These are phyloP conservation scores for Acacia crassicarpa DNA, from an alignment of 306 rosid genomes.

Conservation along the genomic window DNA sequence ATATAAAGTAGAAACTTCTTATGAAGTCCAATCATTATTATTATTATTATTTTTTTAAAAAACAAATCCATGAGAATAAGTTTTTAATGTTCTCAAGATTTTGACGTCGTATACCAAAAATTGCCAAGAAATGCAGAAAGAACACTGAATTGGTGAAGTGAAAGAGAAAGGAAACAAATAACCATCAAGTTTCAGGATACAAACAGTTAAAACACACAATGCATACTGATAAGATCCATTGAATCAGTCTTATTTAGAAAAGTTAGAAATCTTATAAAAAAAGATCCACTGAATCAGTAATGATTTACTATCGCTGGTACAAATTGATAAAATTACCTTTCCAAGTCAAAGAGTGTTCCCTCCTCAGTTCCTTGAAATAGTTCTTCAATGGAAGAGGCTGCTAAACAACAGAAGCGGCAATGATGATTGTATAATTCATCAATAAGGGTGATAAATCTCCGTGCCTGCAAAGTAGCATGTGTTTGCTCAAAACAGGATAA, in stretches of 20 bases:
- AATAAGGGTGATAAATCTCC: conserved; percentile 87
- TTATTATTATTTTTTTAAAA: no score
- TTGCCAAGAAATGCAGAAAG: not conserved
- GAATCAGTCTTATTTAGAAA: not conserved
- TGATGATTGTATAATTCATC: conserved; percentile 96
- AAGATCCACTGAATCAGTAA: not conserved
- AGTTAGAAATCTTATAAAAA: no score
- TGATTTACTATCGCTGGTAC: conserved; percentile 14
- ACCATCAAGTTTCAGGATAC: conserved; percentile 1
- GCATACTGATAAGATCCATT: conserved; percentile 8
- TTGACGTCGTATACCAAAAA: not conserved
- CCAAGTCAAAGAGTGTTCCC: conserved; percentile 91
- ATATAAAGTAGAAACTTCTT: not conserved
- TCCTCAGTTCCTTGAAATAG: conserved; percentile 96
- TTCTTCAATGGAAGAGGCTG: conserved; percentile 85
- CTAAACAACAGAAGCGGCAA: conserved; percentile 73
- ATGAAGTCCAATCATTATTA: not conserved
- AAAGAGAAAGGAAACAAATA: conserved; percentile 5
- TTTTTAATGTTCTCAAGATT: not conserved
- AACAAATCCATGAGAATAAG: not conserved
- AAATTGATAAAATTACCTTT: conserved; percentile 58
- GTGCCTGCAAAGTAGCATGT: conserved; percentile 57
- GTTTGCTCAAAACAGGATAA: conserved; percentile 20
- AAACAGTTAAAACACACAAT: conserved; percentile 10
- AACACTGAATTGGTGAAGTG: not conserved